Evolutionary conservation across 2,329 filamentous ascomycete species (phyloP).

Genomic region (Fusarium illudens): DNA sequence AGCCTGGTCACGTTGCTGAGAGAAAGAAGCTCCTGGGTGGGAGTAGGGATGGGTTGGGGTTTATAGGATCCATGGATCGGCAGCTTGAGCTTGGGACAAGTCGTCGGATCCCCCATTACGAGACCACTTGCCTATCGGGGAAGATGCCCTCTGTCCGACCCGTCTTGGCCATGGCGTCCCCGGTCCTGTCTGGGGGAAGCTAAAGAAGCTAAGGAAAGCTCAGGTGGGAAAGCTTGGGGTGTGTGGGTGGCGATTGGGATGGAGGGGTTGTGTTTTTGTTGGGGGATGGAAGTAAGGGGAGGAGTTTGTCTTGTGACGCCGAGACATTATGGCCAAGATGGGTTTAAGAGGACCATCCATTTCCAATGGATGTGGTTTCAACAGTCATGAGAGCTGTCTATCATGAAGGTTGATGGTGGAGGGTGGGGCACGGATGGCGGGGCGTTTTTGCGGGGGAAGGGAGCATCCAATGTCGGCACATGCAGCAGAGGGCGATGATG

Average conservation of each 20-base stretch:
- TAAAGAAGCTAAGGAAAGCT: background rate
- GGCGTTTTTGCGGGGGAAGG: background rate
- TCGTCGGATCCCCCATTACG: background rate
- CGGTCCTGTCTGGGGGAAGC: background rate
- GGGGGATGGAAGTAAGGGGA: background rate
- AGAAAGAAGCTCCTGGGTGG: background rate
- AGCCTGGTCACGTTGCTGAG: background rate
- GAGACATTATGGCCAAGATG: background rate
- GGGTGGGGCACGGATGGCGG: background rate
- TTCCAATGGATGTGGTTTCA: background rate
- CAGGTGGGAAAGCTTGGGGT: background rate
- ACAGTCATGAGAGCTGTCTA: background rate
- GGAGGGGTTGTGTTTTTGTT: background rate
- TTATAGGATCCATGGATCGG: slow-evolving; percentile 1
- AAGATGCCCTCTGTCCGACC: slow-evolving; percentile 4
- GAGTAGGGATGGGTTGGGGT: slow-evolving; percentile 9
- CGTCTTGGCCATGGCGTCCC: background rate
- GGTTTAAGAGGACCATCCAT: background rate
- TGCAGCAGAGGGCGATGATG: background rate
- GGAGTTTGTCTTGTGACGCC: background rate
- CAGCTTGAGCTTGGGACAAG: background rate
- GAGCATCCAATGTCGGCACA: background rate
- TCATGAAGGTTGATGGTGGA: background rate
- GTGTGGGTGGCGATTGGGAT: background rate
- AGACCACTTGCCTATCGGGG: slow-evolving; percentile 1